These are phyloP conservation scores for Boletus albobrunnescens DNA, from an alignment of 1,284 basidiomycete genomes.

Conservation along the genomic window DNA sequence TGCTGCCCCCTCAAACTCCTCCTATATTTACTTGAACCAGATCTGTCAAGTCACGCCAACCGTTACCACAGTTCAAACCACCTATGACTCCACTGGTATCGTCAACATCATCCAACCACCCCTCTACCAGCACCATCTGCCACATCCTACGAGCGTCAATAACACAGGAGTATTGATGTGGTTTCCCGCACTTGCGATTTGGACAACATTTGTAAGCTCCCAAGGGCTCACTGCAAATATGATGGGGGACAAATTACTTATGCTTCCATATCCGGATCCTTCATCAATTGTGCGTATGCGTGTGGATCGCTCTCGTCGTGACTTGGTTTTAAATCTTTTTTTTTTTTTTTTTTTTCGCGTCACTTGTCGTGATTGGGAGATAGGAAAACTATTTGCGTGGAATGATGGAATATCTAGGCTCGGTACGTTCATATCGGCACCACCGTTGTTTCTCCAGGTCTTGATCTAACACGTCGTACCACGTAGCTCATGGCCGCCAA, in stretches of 20 bases:
- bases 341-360: background rate
- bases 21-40: background rate
- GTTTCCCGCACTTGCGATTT: background rate
- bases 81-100: background rate
- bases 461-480: background rate
- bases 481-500: background rate
- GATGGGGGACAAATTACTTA: background rate
- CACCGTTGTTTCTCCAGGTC: background rate
- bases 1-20: background rate
- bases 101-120: background rate
- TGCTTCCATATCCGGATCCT: background rate
- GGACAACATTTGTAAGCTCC: background rate
- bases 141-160: background rate
- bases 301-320: background rate
- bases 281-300: background rate
- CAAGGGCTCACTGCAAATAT: background rate
- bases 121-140: background rate
- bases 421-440: background rate
- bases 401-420: background rate
- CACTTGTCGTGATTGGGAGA: background rate
- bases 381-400: background rate
- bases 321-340: background rate
- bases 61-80: background rate
- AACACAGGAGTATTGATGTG: background rate
- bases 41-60: background rate